These are phyloP conservation scores for Aspergillus bombycis DNA, from an alignment of 2,329 filamentous ascomycete species.

Conservation along the genomic window DNA sequence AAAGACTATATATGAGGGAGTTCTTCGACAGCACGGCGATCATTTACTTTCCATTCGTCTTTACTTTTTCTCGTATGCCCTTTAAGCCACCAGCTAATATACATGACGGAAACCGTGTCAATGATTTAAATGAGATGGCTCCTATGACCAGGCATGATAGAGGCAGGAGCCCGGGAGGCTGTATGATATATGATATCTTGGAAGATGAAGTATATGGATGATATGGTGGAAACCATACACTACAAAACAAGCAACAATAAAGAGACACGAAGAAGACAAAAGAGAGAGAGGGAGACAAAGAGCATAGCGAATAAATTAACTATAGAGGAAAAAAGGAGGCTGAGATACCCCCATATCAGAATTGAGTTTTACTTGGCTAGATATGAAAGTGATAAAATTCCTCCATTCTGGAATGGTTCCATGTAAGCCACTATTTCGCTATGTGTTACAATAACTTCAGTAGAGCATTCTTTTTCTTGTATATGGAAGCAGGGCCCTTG, in stretches of 20 bases:
- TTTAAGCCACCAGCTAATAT: slow-evolving; percentile 7
- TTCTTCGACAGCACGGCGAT: slow-evolving; percentile 2
- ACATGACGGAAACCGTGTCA: slow-evolving; percentile 17
- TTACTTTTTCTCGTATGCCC: slow-evolving; percentile 3
- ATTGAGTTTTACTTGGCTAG: slow-evolving; percentile 16
- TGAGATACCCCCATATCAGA: slow-evolving; percentile 21
- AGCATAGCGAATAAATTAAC: slow-evolving; percentile 1
- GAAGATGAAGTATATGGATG: not conserved
- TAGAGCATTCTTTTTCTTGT: not conserved
- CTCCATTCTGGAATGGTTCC: not conserved
- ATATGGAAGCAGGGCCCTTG: not conserved
- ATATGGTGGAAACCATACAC: not conserved
- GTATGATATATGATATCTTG: slow-evolving; percentile 7
- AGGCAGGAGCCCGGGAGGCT: slow-evolving; percentile 11
- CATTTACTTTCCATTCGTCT: slow-evolving; percentile 1
- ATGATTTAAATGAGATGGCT: slow-evolving; percentile 12
- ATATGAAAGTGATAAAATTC: slow-evolving; percentile 4
- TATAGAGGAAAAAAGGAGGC: slow-evolving; percentile 17
- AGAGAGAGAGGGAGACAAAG: not conserved
- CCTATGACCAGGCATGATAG: slow-evolving; percentile 20
- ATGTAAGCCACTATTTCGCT: not conserved
- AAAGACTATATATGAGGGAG: slow-evolving; percentile 12
- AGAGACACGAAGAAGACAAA: not conserved
- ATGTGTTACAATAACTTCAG: not conserved
- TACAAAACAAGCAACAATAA: not conserved